A percentile compares a stretch with the other conserved stretches of the same genome.
These are phyloP conservation scores for Pseudogymnoascus sp. DNA, from an alignment of 2,329 filamentous ascomycete genomes.

Conservation along the genomic window DNA sequence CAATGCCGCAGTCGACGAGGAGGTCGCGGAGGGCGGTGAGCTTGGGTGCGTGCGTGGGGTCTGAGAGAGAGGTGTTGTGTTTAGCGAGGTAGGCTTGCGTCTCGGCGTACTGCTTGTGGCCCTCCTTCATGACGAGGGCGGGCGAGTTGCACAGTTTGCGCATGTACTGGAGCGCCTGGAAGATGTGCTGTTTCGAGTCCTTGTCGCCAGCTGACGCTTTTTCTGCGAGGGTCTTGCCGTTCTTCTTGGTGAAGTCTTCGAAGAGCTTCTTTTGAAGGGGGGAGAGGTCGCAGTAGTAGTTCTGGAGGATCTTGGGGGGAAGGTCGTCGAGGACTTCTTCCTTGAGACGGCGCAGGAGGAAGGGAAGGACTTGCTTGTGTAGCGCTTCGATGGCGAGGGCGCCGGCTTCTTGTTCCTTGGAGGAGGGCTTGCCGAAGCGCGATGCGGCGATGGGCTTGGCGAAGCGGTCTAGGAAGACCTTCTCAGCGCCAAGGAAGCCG, in stretches of 20 bases:
- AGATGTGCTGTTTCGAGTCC: slow-evolving; percentile 94
- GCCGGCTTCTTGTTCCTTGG: slow-evolving; percentile 95
- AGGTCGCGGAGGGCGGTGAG: slow-evolving; percentile 82
- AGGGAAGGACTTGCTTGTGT: slow-evolving; percentile 95
- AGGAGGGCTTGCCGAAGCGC: slow-evolving; percentile 92
- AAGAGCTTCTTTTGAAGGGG: slow-evolving; percentile 92
- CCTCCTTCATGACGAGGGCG: slow-evolving; percentile 89
- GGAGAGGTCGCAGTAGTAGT: slow-evolving; percentile 97
- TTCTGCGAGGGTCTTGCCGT: slow-evolving; percentile 76
- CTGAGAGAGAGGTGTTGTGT: slow-evolving; percentile 73
- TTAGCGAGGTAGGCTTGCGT: slow-evolving; percentile 72
- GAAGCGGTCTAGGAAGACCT: slow-evolving; percentile 87
- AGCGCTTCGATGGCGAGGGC: slow-evolving; percentile 95
- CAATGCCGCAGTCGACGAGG: slow-evolving; percentile 97
- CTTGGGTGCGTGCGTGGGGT: slow-evolving; percentile 84
- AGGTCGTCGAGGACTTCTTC: slow-evolving; percentile 95
- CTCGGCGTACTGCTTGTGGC: slow-evolving; percentile 80
- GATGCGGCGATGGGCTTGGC: slow-evolving; percentile 86
- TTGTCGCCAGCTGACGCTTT: slow-evolving; percentile 81
- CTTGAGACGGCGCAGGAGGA: slow-evolving; percentile 90
- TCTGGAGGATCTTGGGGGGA: slow-evolving; percentile 95
- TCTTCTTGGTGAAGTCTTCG: slow-evolving; percentile 90
- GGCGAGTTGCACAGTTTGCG: slow-evolving; percentile 98
- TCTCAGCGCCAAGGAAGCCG: slow-evolving; percentile 89
- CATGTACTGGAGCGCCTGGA: slow-evolving; percentile 99